Conservation (phyloP, 805 yeast genomes). For the Saturnispora quitensis region DNA sequence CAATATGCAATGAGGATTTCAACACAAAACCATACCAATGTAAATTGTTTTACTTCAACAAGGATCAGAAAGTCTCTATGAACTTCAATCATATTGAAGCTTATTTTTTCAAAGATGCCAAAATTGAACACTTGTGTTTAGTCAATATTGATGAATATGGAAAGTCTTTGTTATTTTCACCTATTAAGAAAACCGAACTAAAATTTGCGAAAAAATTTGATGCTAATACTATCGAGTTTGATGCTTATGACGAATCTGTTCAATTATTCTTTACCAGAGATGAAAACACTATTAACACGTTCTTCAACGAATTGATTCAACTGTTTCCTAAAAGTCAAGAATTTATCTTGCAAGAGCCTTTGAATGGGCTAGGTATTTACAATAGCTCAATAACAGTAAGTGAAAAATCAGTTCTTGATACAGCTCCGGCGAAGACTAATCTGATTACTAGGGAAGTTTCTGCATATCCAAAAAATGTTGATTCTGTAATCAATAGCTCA, state of each 20-base stretch:
- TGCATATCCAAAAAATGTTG: background rate
- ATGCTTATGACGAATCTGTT: conserved; percentile 3
- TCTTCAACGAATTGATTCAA: conserved; percentile 1
- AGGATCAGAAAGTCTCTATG: conserved; percentile 15
- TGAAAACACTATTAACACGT: background rate
- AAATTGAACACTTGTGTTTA: conserved; percentile 18
- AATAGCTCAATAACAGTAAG: background rate
- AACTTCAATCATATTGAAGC: conserved; percentile 17
- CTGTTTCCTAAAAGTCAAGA: conserved; percentile 9
- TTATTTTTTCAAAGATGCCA: conserved; percentile 10
- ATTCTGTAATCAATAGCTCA: background rate
- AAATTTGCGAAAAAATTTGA: conserved; percentile 15
- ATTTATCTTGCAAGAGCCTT: background rate
- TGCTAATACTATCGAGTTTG: conserved; percentile 5
- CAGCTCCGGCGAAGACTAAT: background rate
- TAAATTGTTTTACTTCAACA: conserved; percentile 23
- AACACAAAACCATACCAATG: conserved; percentile 11
- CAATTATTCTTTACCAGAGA: conserved; percentile 11
- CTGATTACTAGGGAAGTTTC: background rate
- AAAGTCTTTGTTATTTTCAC: conserved; percentile 28
- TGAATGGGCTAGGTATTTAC: conserved; percentile 9
- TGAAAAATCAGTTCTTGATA: background rate
- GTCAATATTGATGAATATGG: conserved; percentile 24
- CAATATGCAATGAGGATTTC: conserved; percentile 8
- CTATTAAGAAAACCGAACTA: conserved; percentile 24